Evolutionary conservation across 2,329 filamentous ascomycete species (phyloP), one percentile per base, ranked within the genome.

Genomic region (Trichoderma sp.): DNA sequence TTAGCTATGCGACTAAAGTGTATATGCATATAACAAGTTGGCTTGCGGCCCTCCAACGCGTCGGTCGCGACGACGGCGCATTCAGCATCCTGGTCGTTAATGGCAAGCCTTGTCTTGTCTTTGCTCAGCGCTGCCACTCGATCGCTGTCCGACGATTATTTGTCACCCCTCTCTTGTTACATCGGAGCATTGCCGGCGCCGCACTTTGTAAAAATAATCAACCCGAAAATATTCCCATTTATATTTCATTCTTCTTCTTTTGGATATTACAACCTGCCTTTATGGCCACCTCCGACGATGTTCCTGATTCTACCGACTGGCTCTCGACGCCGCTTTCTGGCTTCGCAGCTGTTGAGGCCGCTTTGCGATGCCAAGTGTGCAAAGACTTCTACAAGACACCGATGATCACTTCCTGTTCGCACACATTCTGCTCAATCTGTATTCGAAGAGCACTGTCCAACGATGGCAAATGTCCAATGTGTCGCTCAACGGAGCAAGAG

Each of bases 351-450:
- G 87, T 99, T 71, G 96, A 99, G 76, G 89, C 91, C 70, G 89
- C 94, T 3, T 85, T 99, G 24, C 92, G 96, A 74, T 99, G 96
- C 81, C 93, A 98, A 80, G 92, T 99, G 70, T 99, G 96, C 87
- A 98, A 98, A 78, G 96, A 99, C 79, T 97, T 98, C 81, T 98
- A 92, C 82, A 89, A 89, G 70, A 97, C 94, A 61, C 96, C 96
- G 0, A 96, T 99, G 87, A 90, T 97, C 71, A 99, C 96, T 0
- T 92, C 92, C 1, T 99, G 96, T 81, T 91, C 89, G 66, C 96
- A 99, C 78, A 98, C 96, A 0, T 99, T 99, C 77, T 99, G 96
- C 84, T 97, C 95, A 7, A 83, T 97, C 66, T 99, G 96, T 79
- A 98, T 99, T 77, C 91, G 96, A 34, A 87, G 94, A 71, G 93